Conservation (phyloP, 2,329 filamentous ascomycete species). For the Aspergillus tanneri region DNA sequence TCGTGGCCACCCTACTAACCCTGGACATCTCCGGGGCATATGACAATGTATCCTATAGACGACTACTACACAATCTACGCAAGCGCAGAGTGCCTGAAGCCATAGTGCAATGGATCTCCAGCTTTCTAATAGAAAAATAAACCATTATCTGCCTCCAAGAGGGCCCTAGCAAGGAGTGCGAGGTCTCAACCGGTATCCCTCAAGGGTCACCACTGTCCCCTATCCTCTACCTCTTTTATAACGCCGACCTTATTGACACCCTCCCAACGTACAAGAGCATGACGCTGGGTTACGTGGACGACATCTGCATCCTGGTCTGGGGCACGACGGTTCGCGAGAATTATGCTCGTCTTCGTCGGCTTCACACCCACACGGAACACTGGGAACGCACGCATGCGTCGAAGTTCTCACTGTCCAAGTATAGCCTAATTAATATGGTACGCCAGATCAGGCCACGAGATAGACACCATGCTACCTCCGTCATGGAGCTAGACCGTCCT, state of each 20-base stretch:
- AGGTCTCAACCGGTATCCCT: not conserved
- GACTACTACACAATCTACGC: slow-evolving; percentile 19
- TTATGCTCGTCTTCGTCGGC: too few relatives aligned
- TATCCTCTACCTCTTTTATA: slow-evolving; percentile 31
- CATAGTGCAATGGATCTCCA: slow-evolving; percentile 22
- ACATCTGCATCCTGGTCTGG: too few relatives aligned
- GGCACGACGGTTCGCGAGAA: too few relatives aligned
- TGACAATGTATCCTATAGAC: slow-evolving; percentile 17
- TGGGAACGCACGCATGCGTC: too few relatives aligned
- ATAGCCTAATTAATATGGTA: too few relatives aligned
- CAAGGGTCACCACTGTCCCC: slow-evolving; percentile 21
- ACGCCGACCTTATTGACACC: slow-evolving; percentile 14
- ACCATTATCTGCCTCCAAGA: slow-evolving; percentile 3
- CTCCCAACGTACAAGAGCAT: not conserved
- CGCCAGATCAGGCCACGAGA: too few relatives aligned
- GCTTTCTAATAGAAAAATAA: slow-evolving; percentile 11
- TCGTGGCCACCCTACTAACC: not conserved
- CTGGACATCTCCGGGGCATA: slow-evolving; percentile 10
- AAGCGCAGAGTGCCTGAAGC: slow-evolving; percentile 15
- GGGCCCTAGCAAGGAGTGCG: not conserved
- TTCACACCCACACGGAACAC: too few relatives aligned
- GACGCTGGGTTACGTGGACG: too few relatives aligned
- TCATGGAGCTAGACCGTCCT: too few relatives aligned
- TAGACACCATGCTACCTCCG: too few relatives aligned
- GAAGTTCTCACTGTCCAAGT: too few relatives aligned